Evolutionary conservation across 805 yeast species (phyloP).

Genomic region (Kodamaea leandrae): DNA sequence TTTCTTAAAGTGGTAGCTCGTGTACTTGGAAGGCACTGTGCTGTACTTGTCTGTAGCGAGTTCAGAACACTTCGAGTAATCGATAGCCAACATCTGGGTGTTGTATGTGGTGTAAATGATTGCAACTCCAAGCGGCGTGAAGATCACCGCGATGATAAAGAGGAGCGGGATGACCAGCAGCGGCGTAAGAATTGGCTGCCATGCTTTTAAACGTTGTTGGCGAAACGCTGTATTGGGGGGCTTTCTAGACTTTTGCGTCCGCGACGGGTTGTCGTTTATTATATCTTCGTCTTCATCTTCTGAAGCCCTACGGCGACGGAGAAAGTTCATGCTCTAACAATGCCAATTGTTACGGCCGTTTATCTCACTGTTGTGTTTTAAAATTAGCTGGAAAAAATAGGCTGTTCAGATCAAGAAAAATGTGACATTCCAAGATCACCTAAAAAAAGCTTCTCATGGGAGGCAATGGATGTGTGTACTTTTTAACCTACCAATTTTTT

Average conservation of each 20-base stretch:
- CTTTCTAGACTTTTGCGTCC: constrained; percentile 34
- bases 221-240: constrained; percentile 72
- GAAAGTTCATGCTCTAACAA: constrained; percentile 9
- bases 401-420: no score
- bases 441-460: no score
- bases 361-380: no score
- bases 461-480: no score
- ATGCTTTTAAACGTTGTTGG: constrained; percentile 67
- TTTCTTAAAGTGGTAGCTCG: constrained; percentile 58
- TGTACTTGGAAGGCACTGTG: constrained; percentile 58
- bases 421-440: no score
- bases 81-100: constrained; percentile 71
- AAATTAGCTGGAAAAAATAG: no score
- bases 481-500: no score
- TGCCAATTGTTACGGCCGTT: no score
- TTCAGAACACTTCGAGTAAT: constrained; percentile 68
- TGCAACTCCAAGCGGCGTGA: constrained; percentile 90
- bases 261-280: constrained; percentile 13
- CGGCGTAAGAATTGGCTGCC: constrained; percentile 90
- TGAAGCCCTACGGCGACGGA: constrained; percentile 22
- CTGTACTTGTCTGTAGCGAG: constrained; percentile 37
- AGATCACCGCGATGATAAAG: constrained; percentile 67
- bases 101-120: constrained; percentile 72
- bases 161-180: constrained; percentile 85
- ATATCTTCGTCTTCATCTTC: constrained; percentile 22